These are phyloP conservation scores for Sporisorium iseilematis-ciliati DNA, from an alignment of 1,284 basidiomycete species.

Conservation along the genomic window DNA sequence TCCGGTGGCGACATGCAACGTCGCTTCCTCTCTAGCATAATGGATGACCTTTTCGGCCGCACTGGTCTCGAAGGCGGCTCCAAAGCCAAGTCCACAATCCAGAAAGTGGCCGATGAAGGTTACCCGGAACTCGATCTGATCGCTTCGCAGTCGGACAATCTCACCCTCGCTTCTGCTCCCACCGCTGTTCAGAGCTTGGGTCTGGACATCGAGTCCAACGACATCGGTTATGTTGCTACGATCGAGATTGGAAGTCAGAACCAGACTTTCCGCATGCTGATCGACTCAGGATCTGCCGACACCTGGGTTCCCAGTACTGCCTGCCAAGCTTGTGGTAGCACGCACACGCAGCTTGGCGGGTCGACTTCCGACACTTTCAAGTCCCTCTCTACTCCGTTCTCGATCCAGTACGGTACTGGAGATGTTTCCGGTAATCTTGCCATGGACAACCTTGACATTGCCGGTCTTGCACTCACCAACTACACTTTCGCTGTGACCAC, in stretches of 20 bases:
- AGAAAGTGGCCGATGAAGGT: slow-evolving; percentile 21
- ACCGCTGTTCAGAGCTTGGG: slow-evolving; percentile 77
- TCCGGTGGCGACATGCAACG: slow-evolving; percentile 28
- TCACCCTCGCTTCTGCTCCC: slow-evolving; percentile 62
- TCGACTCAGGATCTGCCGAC: slow-evolving; percentile 85
- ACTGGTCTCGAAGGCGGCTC: slow-evolving; percentile 22
- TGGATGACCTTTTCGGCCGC: slow-evolving; percentile 37
- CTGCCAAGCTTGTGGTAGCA: slow-evolving; percentile 50
- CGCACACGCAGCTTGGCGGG: slow-evolving; percentile 78
- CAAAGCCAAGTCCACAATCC: slow-evolving; percentile 22
- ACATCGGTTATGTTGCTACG: slow-evolving; percentile 78
- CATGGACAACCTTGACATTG: slow-evolving; percentile 78
- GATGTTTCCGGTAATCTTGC: slow-evolving; percentile 78
- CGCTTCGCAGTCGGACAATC: slow-evolving; percentile 41
- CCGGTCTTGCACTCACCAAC: slow-evolving; percentile 75
- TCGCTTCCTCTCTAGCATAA: slow-evolving; percentile 32
- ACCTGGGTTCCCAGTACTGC: slow-evolving; percentile 74
- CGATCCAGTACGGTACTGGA: slow-evolving; percentile 81
- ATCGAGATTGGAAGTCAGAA: slow-evolving; percentile 84
- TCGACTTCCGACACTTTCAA: slow-evolving; percentile 78
- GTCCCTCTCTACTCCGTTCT: slow-evolving; percentile 74
- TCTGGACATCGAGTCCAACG: slow-evolving; percentile 78
- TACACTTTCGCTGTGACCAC: slow-evolving; percentile 82
- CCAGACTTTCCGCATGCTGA: slow-evolving; percentile 77
- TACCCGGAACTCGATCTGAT: slow-evolving; percentile 26